Evolutionary conservation across 2,329 filamentous ascomycete genomes (phyloP), one percentile per base, ranked within the genome.

Genomic region (Colletotrichum coccodes): DNA sequence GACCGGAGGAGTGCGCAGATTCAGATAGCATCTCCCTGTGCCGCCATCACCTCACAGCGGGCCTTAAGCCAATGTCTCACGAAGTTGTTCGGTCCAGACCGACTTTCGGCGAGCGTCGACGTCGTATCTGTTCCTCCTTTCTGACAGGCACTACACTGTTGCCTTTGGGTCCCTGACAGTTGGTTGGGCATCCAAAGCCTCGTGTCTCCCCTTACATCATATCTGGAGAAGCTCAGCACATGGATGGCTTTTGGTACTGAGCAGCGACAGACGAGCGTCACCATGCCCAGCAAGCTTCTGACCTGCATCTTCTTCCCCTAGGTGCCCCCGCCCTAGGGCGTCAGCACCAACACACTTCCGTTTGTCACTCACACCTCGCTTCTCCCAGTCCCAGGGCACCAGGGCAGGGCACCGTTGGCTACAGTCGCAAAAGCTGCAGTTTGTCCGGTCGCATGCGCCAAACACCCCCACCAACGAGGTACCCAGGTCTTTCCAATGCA

Each of bases 371-470:
- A 23, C 16, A 40, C 32, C 14, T 26, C 21, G 4, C 16, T 6
- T 5, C 34, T 21, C 49, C 16, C n/a, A 9, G 28, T 28, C 9
- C 14, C 16, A 57, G 26, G n/a, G 53, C 18, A 50, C n/a, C 26
- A 30, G 28, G 36, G 42, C n/a, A 46, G 40, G 21, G 40, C n/a
- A 46, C 40, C 54, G 28, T 23, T 46, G 40, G 28, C 26, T 5
- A 9, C 34, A 30, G 52, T 44, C 28, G 40, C 52, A 11, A 18
- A 54, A 46, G 64, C 59, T 67, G 64, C 60, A 64, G 47, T 42
- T 64, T 68, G 60, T 57, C 50, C 42, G 61, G 34, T n/a, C n/a
- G n/a, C n/a, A n/a, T 46, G 38, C 60, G 40, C 36, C 60, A 28
- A 26, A n/a, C 60, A 11, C 32, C 62, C 56, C 34, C 32, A 32